Evolutionary conservation across 2,329 filamentous ascomycete genomes (phyloP), one percentile per base, ranked within the genome.

Genomic region (Diaporthe capsici): DNA sequence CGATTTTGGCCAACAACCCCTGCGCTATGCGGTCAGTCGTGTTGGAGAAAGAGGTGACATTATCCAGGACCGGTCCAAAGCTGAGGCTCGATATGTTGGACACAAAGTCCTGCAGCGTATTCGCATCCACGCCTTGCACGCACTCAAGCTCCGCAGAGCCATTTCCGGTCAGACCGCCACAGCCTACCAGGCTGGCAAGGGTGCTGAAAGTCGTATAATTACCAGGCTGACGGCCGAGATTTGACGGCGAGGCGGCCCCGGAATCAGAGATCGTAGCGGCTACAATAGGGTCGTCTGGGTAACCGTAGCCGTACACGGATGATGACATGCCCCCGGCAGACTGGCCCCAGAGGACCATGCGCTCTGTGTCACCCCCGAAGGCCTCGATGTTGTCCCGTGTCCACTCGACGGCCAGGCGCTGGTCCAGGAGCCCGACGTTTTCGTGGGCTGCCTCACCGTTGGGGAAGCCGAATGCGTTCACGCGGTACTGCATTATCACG

Each of bases 361-460:
- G 81, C 2, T 80, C 67, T 1, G 85, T 81, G 76, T 89, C 86
- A 22, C 90, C 89, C 25, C 88, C 88, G 77, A 91, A 91, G 0
- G 81, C 80, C 12, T 79, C 84, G 34, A 90, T 87, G 78, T 90
- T 89, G 58, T 86, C 82, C 4, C 83, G 83, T 0, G 88, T 81
- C 89, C 89, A 91, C 80, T 90, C 86, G 0, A 90, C 79, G 0
- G 87, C 88, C 20, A 85, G 78, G 2, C 89, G 85, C 78, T 91
- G 89, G 78, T 92, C 90, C 7, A 86, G 83, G 8, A 91, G 80
- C 1, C 88, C 90, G 2, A 88, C 79, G 75, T 91, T 91, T 61
- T 84, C 81, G 13, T 79, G 70, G 34, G 72, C 67, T 0, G 82
- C 76, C 1, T 79, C 82, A 12, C 77, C 79, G 73, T 80, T 81